Conservation (phyloP, 495 filamentous ascomycete species). For the Rhizodiscina lignyota region DNA sequence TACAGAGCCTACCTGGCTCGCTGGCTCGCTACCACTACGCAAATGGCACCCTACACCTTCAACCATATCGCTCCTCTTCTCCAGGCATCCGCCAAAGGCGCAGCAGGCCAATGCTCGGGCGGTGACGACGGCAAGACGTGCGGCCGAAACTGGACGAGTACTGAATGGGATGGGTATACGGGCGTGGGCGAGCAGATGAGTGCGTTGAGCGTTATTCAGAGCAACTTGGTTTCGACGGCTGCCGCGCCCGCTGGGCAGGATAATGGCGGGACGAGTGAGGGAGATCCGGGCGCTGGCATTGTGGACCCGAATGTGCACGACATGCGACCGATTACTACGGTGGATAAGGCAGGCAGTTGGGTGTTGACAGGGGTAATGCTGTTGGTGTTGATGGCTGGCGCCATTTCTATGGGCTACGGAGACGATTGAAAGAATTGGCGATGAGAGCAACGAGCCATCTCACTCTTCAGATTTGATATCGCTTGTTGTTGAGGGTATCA, state of each 20-base stretch:
- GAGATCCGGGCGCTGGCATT: conserved; percentile 4
- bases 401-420: too few relatives aligned
- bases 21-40: conserved; percentile 5
- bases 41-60: conserved; percentile 5
- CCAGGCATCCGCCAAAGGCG: conserved; percentile 2
- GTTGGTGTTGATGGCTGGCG: too few relatives aligned
- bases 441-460: too few relatives aligned
- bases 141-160: conserved; percentile 1
- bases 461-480: too few relatives aligned
- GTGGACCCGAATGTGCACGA: not conserved
- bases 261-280: conserved; percentile 1
- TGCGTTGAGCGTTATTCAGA: conserved; percentile 3
- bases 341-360: conserved; percentile 1
- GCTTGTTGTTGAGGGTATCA: too few relatives aligned
- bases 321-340: not conserved
- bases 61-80: conserved; percentile 3
- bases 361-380: too few relatives aligned
- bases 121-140: conserved; percentile 1
- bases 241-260: not conserved
- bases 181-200: conserved; percentile 6
- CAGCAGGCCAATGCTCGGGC: conserved; percentile 4
- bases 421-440: too few relatives aligned
- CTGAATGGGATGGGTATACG: not conserved
- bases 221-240: not conserved
- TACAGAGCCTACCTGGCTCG: conserved; percentile 9